These are phyloP conservation scores for Volvox africanus DNA, from an alignment of 139 green algal genomes.

Conservation along the genomic window DNA sequence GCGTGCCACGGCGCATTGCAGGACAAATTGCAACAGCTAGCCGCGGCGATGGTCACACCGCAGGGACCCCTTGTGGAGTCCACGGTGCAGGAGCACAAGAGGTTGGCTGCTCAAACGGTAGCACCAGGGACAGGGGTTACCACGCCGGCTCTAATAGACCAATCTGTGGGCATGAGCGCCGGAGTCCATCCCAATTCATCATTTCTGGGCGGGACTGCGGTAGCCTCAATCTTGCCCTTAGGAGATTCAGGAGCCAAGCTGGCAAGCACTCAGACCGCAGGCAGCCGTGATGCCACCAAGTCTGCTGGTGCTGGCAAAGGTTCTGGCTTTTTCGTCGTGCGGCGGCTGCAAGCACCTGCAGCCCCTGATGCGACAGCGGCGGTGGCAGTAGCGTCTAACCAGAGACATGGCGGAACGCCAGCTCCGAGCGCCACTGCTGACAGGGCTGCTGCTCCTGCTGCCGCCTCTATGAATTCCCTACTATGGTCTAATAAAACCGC, in stretches of 20 bases:
- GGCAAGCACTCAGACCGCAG: too few species aligned
- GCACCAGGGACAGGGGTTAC: background rate
- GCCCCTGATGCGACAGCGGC: too few species aligned
- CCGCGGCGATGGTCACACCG: background rate
- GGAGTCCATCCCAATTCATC: background rate
- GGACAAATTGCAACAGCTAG: background rate
- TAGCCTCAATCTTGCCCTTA: too few species aligned
- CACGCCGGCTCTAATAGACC: background rate
- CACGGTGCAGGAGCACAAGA: background rate
- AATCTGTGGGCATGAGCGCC: too few species aligned
- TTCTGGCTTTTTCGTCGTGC: too few species aligned
- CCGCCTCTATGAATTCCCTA: background rate
- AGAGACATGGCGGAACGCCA: too few species aligned
- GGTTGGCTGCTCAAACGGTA: background rate
- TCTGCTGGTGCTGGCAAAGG: too few species aligned
- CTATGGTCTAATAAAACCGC: too few species aligned
- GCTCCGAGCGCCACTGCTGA: background rate
- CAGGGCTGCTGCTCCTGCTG: background rate
- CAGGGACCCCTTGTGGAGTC: background rate
- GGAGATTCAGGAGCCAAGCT: too few species aligned
- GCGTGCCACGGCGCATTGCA: constrained; percentile 7
- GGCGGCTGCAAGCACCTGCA: too few species aligned
- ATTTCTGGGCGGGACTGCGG: background rate
- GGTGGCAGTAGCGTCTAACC: too few species aligned
- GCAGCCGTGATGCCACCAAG: too few species aligned